Base-by-base conservation (phyloP, 352 stramenopile genomes). In the Globisporangium emineosum region DNA sequence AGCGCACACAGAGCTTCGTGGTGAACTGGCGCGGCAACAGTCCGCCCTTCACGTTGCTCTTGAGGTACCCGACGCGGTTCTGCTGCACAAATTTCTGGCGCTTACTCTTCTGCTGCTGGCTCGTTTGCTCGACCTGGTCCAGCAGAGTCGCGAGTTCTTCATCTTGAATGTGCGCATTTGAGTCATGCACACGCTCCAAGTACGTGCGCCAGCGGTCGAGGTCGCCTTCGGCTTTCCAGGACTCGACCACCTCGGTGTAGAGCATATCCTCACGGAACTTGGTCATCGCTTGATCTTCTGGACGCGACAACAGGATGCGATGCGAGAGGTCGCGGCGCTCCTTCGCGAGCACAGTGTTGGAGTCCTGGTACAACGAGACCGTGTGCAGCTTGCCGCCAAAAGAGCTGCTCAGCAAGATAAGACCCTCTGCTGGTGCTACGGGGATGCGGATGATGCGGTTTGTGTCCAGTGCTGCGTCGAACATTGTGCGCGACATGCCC, bases 381-480 rank as follows among this genome's bases (percentile, higher is more conserved):
- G 81, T 79, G 70, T 92, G 86, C 32, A 88, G 76, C 60, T 90
- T 92, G 21, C 83, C 83, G 37, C 86, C 86, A 56, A 97, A 96
- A 2, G 79, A 79, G 50, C 83, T 93, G 62, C 81, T 91, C 27
- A 89, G 71, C 47, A 98, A 75, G 7, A 98, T 75, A 27, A 98
- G 81, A 2, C 90, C 91, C 45, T 98, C 88, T 0, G 90, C 79
- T 1, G 91, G 91, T 27, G 89, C 91, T 23, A 97, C 88, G 17
- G 91, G 91, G 29, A 97, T 76, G n/a, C 86, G 81, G 8, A 97
- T 72, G 56, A 92, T 88, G 21, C 80, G 80, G 59, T 83, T 90
- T 21, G 86, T 93, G 35, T 80, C 79, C 88, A 96, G 62, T 47
- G 86, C 81, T 21, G 81, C 83, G 63, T 90, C 78, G 32, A 97